Evolutionary conservation across 192 early-diverging fungal genomes (phyloP), one percentile per base, ranked within the genome.

Genomic region (Mortierella alpina): DNA sequence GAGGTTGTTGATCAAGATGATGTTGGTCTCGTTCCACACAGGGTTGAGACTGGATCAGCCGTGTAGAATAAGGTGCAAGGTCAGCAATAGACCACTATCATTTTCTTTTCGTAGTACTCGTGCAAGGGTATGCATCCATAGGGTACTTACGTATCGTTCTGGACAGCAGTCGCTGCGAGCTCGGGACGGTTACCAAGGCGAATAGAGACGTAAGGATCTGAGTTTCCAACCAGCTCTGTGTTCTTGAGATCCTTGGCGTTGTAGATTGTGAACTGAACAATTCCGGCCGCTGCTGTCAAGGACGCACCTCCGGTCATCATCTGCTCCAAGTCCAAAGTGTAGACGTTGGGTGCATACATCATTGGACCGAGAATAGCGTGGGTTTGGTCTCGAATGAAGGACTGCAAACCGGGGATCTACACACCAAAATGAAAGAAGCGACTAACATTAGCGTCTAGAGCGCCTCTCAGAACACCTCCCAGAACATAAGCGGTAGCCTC

Each of bases 121-220:
- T 12, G 22, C 11, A 12, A 7, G 17, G 7, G n/a, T 31, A 31
- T 3, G 3, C 31, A 62, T 1, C 4, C 4, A 54, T 7, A 40
- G 0, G 18, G 6, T 39, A 70, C 68, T 54, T 90, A 86, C 47
- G 88, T 94, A 78, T 96, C 93, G 31, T 90, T 81, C 59, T 95
- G 88, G 7, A 82, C 78, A 41, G 86, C 88, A 0, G 96, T 95
- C 12, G 87, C 70, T 11, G 75, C 89, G 5, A 93, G 62, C 42
- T 85, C 88, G 59, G 88, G 87, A 14, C 90, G 89, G 58, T 92
- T 92, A 56, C 90, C 93, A 64, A 96, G 83, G 11, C 86, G 89
- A 59, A 98, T 83, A 11, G 76, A 82, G 57, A 93, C 86, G 72
- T 95, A 97, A 40, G 98, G 98, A 80, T 99, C 98, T 20, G 93